Conservation (phyloP, 441 rosid genomes). For the Dalechampia spathulata region DNA sequence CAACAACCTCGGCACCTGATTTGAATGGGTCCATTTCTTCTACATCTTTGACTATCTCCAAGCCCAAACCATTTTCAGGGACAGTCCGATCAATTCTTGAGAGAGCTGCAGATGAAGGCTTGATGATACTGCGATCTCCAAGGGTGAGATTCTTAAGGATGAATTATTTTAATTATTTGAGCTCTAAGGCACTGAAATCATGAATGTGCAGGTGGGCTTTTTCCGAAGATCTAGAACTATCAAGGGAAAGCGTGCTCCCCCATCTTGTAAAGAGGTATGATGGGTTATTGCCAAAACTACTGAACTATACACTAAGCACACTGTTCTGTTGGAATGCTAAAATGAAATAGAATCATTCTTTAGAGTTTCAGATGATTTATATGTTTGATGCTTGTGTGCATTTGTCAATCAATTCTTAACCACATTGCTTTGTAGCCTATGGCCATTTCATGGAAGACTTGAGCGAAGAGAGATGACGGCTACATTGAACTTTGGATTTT, state of each 20-base stretch:
- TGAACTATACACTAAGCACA: not conserved
- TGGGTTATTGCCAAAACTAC: conserved; percentile 4
- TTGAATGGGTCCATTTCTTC: conserved; percentile 45
- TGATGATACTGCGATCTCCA: conserved; percentile 68
- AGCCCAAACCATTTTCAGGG: conserved; percentile 29
- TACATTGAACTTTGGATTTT: not conserved
- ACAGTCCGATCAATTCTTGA: conserved; percentile 38
- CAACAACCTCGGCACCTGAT: conserved; percentile 23
- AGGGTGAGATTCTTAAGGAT: conserved; percentile 39
- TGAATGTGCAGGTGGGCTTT: conserved; percentile 60
- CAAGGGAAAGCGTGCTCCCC: conserved; percentile 67
- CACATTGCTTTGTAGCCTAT: not conserved
- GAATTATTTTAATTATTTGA: conserved; percentile 9
- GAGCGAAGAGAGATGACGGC: not conserved
- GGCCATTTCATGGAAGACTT: not conserved
- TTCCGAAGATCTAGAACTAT: conserved; percentile 72
- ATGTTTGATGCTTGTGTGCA: not conserved
- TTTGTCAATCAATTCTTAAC: not conserved
- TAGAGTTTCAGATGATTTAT: not conserved
- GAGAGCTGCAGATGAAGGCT: conserved; percentile 72
- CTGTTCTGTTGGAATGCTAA: not conserved
- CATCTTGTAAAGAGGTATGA: conserved; percentile 79
- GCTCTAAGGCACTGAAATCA: conserved; percentile 7
- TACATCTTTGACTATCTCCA: conserved; percentile 57
- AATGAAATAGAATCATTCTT: not conserved